Base-by-base conservation (phyloP, 352 stramenopile species). In the Pythium guiyangense region DNA sequence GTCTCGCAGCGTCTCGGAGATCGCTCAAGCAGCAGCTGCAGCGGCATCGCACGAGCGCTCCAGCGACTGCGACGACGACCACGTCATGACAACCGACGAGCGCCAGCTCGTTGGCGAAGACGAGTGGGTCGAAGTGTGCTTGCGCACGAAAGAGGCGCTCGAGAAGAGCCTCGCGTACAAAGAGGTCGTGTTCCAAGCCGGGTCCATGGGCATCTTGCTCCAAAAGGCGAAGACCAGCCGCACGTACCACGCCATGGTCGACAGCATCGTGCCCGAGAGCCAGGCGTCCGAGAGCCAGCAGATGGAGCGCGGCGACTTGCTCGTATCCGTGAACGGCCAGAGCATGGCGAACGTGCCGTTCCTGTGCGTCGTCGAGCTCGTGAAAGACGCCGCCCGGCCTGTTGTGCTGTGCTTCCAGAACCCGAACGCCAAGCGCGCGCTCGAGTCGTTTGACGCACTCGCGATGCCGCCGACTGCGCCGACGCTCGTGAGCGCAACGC, bases 221-320 rank as follows among this genome's bases (percentile, higher is more conserved):
- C 81, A 93, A 46, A 86, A 84, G 47, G 81, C 84, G 14, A 69
- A 69, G 40, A 70, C 58, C 2, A 84, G 76, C 37, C 89, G 84
- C 51, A 81, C 73, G 53, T 94, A 79, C 43, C 70, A 85, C 50
- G 80, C 82, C 4, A 70, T 90, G 0, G 84, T 96, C 6, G 86
- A 96, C 55, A 93, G 78, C 34, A 73, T 96, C 22, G 79, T 94
- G 26, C 78, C 84, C 0, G 79, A 87, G 12, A 92, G 84, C 44
- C 84, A 94, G 66, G 86, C 86, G 4, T 84, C 75, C 0, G 79
- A 78, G 26, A 90, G 71, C 29, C 67, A 79, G 22, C 63, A 91
- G 49, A 77, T 96, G 26, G 64, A 81, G 9, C 67, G 69, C 0
- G 84, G 80, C n/a, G 84, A 96, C 57, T 46, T 96, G 31, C 63